These are phyloP conservation scores for Mucor mucedo DNA, from an alignment of 371 early-diverging fungal species.

Conservation along the genomic window DNA sequence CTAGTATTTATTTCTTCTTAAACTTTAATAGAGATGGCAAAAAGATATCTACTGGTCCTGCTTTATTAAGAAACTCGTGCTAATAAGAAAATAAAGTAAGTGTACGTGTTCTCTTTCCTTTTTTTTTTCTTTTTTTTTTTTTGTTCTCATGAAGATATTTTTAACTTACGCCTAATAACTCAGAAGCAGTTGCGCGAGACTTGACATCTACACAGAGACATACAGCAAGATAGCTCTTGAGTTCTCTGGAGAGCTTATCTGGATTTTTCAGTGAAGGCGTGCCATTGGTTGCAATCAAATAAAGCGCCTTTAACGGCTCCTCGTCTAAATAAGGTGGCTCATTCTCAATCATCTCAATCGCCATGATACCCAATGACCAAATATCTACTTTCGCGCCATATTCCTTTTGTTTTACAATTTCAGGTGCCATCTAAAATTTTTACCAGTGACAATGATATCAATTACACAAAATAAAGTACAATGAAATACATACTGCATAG, in stretches of 20 bases:
- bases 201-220: constrained; percentile 92
- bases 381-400: constrained; percentile 91
- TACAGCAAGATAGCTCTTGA: constrained; percentile 85
- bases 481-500: not conserved
- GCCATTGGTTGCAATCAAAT: constrained; percentile 96
- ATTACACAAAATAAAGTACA: not conserved
- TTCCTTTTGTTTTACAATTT: constrained; percentile 89
- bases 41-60: constrained; percentile 36
- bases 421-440: constrained; percentile 79
- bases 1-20: constrained; percentile 23
- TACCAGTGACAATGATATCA: not conserved
- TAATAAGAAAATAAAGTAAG: constrained; percentile 10
- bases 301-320: constrained; percentile 92
- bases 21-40: constrained; percentile 37
- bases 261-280: constrained; percentile 92
- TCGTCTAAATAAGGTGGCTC: constrained; percentile 97
- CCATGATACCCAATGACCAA: constrained; percentile 94
- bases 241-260: constrained; percentile 72
- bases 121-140: too few species aligned
- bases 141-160: not conserved
- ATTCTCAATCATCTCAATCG: constrained; percentile 97
- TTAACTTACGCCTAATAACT: constrained; percentile 67
- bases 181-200: constrained; percentile 82
- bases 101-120: not conserved
- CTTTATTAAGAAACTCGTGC: constrained; percentile 51